A percentile compares a stretch with the other conserved stretches of the same genome.
Evolutionary conservation across 179 eudicot species (phyloP).

Genomic region (Heliamphora pulchella): DNA sequence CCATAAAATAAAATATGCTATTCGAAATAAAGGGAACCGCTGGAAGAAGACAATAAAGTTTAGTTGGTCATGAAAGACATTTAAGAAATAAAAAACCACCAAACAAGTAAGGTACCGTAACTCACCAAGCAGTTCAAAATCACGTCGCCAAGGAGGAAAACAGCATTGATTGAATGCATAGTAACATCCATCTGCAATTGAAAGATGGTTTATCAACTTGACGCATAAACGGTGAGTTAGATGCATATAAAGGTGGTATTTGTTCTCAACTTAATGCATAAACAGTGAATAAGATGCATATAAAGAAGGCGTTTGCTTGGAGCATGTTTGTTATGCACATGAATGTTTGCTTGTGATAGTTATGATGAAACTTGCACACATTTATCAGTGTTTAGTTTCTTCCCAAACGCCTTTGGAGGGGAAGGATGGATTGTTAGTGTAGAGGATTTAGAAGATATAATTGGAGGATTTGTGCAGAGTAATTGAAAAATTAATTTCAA

Average conservation of each 20-base stretch:
- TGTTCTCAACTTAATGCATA: background rate
- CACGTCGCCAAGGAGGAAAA: conserved; percentile 59
- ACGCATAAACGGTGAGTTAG: background rate
- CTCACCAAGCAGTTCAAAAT: conserved; percentile 68
- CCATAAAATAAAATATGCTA: conserved; percentile 62
- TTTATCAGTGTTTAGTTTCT: background rate
- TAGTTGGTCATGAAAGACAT: background rate
- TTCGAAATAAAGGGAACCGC: conserved; percentile 77
- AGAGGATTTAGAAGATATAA: too few relatives aligned
- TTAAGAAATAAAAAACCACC: conserved; percentile 1
- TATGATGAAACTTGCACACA: too few relatives aligned
- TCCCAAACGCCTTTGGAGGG: too few relatives aligned
- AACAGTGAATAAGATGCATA: background rate
- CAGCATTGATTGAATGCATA: conserved; percentile 67
- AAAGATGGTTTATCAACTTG: background rate
- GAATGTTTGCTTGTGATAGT: background rate
- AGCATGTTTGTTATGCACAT: background rate
- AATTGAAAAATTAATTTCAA: background rate
- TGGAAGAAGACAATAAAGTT: conserved; percentile 25
- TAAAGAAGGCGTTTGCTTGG: background rate
- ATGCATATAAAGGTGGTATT: background rate
- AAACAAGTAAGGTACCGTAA: background rate
- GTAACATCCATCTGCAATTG: conserved; percentile 11
- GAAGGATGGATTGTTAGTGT: too few relatives aligned
- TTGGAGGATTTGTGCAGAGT: too few relatives aligned